A percentile compares a stretch with the other conserved stretches of the same genome.
phyloP scores from a whole-genome alignment of 2,329 filamentous ascomycete species.

The Cordyceps fumosorosea region DNA sequence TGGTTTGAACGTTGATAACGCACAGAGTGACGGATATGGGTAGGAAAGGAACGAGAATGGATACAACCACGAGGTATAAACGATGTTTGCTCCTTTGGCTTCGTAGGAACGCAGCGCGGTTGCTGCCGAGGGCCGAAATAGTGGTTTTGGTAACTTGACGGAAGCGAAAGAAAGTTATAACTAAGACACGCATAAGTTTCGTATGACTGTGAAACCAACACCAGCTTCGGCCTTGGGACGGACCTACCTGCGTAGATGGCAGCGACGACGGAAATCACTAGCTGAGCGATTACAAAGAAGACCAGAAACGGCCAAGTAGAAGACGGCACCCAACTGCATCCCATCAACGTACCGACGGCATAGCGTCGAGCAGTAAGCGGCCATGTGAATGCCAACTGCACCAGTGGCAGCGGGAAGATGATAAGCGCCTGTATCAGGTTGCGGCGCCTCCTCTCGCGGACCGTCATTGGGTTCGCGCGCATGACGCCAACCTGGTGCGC shows the following conservation, averaged over 20 bases:
- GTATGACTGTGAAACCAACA: too few relatives aligned
- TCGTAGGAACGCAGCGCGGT: slow-evolving; percentile 34
- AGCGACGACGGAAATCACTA: slow-evolving; percentile 36
- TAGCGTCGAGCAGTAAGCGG: slow-evolving; percentile 43
- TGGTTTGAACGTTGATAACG: slow-evolving; percentile 32
- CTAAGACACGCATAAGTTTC: slow-evolving; percentile 21
- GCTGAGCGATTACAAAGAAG: slow-evolving; percentile 41
- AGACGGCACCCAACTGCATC: slow-evolving; percentile 40
- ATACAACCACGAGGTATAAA: slow-evolving; percentile 49
- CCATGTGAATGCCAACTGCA: slow-evolving; percentile 43
- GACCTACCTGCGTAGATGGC: slow-evolving; percentile 43
- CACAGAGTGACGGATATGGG: slow-evolving; percentile 39
- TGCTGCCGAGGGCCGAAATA: slow-evolving; percentile 32
- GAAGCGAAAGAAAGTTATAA: slow-evolving; percentile 42
- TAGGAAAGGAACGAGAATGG: slow-evolving; percentile 45
- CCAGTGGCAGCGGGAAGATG: slow-evolving; percentile 46
- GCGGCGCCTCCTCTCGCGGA: slow-evolving; percentile 34
- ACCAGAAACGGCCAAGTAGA: slow-evolving; percentile 41
- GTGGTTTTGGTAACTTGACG: slow-evolving; percentile 38
- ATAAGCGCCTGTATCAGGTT: slow-evolving; percentile 43
- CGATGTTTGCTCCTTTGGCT: slow-evolving; percentile 43
- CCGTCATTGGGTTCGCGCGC: slow-evolving; percentile 33
- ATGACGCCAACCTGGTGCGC: slow-evolving; percentile 42
- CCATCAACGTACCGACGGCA: slow-evolving; percentile 41
- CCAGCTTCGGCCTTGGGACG: background rate